Percentiles rank a stretch among this genome's conserved stretches.
Evolutionary conservation across 2,329 filamentous ascomycete genomes (phyloP).

Genomic region (Cordyceps javanica): DNA sequence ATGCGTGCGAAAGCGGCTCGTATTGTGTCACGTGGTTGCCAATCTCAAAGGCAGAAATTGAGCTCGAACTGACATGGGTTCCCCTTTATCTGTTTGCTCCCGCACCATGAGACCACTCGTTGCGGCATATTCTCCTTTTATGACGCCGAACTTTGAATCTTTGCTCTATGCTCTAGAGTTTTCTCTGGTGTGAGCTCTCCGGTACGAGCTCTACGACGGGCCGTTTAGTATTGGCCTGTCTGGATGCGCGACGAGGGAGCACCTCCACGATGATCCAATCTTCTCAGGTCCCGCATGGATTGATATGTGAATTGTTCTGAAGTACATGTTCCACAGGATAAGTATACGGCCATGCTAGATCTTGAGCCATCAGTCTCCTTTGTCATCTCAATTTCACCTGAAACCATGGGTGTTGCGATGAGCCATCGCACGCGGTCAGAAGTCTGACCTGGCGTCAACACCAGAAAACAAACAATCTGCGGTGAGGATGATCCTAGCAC

Average conservation of each 20-base stretch:
- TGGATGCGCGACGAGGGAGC: neutral
- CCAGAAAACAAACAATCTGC: neutral
- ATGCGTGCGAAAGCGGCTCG: neutral
- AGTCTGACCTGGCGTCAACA: neutral
- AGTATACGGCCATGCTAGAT: neutral
- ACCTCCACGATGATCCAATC: neutral
- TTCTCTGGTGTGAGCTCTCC: neutral
- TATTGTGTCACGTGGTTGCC: neutral
- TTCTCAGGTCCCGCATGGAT: neutral
- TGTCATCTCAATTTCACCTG: neutral
- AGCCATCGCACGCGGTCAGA: neutral
- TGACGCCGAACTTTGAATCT: neutral
- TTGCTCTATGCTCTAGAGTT: neutral
- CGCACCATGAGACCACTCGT: neutral
- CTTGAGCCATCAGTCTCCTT: neutral
- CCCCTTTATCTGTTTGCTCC: neutral
- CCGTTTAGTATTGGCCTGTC: neutral
- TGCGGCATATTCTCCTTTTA: neutral
- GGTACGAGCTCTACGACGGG: neutral
- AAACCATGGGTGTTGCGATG: neutral
- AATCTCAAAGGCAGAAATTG: neutral
- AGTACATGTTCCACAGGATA: neutral
- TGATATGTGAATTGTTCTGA: neutral
- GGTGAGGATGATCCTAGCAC: slow-evolving; percentile 11
- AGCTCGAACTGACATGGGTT: slow-evolving; percentile 4